Evolutionary conservation across 768 basidiomycete genomes (phyloP).

Genomic region (Fistulinella prunicolor): DNA sequence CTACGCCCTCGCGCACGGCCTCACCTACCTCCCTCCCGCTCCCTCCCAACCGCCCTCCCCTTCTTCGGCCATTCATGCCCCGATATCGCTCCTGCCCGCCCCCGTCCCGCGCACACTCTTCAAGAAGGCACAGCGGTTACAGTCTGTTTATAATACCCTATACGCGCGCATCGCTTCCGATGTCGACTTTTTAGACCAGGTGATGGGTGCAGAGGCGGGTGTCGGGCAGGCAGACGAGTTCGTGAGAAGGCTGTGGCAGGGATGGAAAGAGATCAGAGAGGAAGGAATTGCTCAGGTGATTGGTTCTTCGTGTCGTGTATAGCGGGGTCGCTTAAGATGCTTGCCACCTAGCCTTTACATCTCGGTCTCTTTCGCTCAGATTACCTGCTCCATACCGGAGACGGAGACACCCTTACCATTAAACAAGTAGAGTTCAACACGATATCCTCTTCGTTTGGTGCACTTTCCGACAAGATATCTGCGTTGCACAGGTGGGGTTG

Average conservation of each 20-base stretch:
- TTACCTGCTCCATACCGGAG: conserved; percentile 75
- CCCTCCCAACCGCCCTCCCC: conserved; percentile 46
- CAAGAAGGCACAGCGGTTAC: conserved; percentile 58
- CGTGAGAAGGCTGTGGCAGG: conserved; percentile 79
- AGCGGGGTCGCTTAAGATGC: conserved; percentile 4
- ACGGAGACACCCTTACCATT: conserved; percentile 39
- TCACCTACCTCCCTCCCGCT: conserved; percentile 72
- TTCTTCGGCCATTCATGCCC: conserved; percentile 84
- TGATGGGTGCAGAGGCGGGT: conserved; percentile 78
- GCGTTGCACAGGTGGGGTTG: conserved; percentile 73
- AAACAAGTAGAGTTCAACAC: conserved; percentile 99
- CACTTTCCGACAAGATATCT: conserved; percentile 63
- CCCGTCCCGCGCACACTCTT: conserved; percentile 80
- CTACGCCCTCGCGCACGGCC: conserved; percentile 80
- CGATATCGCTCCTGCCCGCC: conserved; percentile 83
- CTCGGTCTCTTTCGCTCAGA: conserved; percentile 94
- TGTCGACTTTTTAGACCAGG: conserved; percentile 70
- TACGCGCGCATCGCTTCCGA: conserved; percentile 85
- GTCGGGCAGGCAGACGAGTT: conserved; percentile 86
- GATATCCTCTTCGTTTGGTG: conserved; percentile 88
- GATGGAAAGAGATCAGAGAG: conserved; percentile 76
- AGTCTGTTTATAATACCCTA: conserved; percentile 76
- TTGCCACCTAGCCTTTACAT: conserved; percentile 61
- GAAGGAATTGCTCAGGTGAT: conserved; percentile 57
- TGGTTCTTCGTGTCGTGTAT: neutral